These are phyloP conservation scores for Trametes meyenii DNA, from an alignment of 768 basidiomycete genomes.

Conservation along the genomic window DNA sequence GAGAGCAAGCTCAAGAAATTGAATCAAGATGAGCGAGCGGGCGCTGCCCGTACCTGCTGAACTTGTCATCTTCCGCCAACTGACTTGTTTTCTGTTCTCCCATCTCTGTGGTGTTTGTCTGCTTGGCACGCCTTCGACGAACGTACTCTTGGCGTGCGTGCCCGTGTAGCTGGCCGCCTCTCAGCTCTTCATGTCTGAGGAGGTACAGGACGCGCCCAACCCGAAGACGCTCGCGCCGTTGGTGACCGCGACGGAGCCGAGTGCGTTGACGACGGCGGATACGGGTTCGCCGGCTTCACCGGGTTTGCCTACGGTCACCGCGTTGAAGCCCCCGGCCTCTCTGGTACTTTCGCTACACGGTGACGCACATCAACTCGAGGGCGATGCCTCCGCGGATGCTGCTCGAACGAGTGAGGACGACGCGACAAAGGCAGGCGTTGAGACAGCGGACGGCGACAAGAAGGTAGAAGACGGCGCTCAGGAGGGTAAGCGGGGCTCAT, in stretches of 20 bases:
- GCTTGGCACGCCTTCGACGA: not conserved
- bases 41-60: not conserved
- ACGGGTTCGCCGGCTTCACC: slow-evolving; percentile 7
- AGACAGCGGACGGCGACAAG: not conserved
- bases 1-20: not conserved
- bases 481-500: no score
- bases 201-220: slow-evolving; percentile 4
- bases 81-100: not conserved
- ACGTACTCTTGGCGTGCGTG: not conserved
- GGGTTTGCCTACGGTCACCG: slow-evolving; percentile 16
- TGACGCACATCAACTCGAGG: no score
- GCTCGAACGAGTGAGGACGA: not conserved
- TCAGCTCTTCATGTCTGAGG: slow-evolving; percentile 9
- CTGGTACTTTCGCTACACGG: not conserved
- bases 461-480: not conserved
- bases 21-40: no score
- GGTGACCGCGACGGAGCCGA: slow-evolving; percentile 3
- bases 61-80: not conserved
- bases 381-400: not conserved
- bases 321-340: slow-evolving; percentile 5
- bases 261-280: slow-evolving; percentile 1
- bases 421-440: not conserved
- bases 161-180: not conserved
- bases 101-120: not conserved
- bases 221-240: slow-evolving; percentile 12